Evolutionary conservation across 2,329 filamentous ascomycete genomes (phyloP).

Genomic region (Hirsutella minnesotensis): DNA sequence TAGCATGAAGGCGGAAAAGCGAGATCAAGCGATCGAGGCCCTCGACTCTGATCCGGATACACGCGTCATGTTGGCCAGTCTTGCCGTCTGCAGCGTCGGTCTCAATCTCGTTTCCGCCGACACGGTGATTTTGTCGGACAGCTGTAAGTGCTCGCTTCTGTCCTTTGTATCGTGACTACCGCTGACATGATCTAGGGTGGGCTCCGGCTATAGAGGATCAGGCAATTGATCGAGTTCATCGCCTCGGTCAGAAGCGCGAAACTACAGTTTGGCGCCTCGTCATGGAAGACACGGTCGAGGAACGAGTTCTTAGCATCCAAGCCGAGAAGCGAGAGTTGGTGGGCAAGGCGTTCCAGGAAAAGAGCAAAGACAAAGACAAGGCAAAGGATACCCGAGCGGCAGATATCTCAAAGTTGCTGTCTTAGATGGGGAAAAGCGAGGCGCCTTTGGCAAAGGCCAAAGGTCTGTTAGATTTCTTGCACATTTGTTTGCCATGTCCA

Average conservation of each 20-base stretch:
- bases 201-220: constrained; percentile 88
- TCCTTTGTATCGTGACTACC: background rate
- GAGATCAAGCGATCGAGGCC: constrained; percentile 59
- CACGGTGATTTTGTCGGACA: constrained; percentile 72
- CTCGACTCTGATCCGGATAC: constrained; percentile 57
- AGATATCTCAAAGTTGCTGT: constrained; percentile 38
- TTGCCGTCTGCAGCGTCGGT: constrained; percentile 74
- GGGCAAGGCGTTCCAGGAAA: constrained; percentile 68
- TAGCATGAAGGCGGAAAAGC: constrained; percentile 56
- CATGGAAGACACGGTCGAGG: constrained; percentile 71
- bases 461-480: too few species aligned
- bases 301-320: constrained; percentile 69
- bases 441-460: background rate
- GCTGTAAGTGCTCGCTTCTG: constrained; percentile 36
- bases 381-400: constrained; percentile 46
- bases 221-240: constrained; percentile 77
- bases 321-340: constrained; percentile 68
- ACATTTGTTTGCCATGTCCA: too few species aligned
- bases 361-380: constrained; percentile 34
- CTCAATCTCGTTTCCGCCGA: constrained; percentile 79
- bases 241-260: constrained; percentile 68
- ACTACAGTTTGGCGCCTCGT: constrained; percentile 74
- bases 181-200: constrained; percentile 47
- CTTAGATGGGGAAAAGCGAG: constrained; percentile 6
- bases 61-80: constrained; percentile 68